These are phyloP conservation scores for Trichoderma polysporum DNA, from an alignment of 2,329 filamentous ascomycete genomes.

Conservation along the genomic window DNA sequence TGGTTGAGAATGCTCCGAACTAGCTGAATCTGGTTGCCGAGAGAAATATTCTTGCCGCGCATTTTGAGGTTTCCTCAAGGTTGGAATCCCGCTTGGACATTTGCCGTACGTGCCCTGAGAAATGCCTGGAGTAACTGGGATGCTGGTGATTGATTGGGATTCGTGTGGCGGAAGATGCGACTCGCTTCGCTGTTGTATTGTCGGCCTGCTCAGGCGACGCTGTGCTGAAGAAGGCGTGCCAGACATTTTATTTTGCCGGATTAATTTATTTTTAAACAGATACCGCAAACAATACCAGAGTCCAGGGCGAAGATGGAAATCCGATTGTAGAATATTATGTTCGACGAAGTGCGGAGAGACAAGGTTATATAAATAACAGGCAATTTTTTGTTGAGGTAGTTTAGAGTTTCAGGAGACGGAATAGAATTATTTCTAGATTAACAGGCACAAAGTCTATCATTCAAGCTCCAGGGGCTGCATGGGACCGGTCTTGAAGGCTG, in stretches of 20 bases:
- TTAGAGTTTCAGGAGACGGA: too few relatives aligned
- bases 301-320: background rate
- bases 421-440: background rate
- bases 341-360: background rate
- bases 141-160: conserved; percentile 4
- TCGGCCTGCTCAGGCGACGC: background rate
- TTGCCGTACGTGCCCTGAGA: conserved; percentile 7
- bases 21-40: background rate
- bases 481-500: background rate
- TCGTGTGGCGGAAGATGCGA: conserved; percentile 1
- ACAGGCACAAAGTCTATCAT: background rate
- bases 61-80: background rate
- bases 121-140: conserved; percentile 16
- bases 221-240: background rate
- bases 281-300: background rate
- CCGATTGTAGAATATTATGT: background rate
- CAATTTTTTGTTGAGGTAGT: background rate
- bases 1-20: background rate
- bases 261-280: background rate
- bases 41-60: background rate
- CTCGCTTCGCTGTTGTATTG: background rate
- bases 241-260: too few relatives aligned
- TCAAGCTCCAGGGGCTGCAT: background rate
- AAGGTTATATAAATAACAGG: background rate
- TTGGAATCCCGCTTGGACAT: background rate